Evolutionary conservation across 2,329 filamentous ascomycete species (phyloP).

Genomic region (Sporothrix mexicana): DNA sequence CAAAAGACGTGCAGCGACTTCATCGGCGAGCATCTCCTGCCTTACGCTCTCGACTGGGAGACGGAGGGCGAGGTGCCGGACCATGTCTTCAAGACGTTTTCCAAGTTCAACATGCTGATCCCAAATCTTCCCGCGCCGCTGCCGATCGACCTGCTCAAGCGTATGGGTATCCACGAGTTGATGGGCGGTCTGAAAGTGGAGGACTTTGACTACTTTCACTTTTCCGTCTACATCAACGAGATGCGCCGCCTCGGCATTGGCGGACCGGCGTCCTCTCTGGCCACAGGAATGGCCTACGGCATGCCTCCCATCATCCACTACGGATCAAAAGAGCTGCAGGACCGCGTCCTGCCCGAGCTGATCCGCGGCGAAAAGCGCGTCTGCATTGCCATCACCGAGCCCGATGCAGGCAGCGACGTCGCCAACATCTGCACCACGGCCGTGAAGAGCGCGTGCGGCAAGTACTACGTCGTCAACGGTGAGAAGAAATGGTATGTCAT

Average conservation of each 20-base stretch:
- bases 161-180: conserved; percentile 1
- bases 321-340: background rate
- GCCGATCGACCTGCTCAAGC: background rate
- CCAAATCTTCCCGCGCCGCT: background rate
- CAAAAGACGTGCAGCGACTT: conserved; percentile 1
- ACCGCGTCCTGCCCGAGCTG: background rate
- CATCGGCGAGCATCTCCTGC: conserved; percentile 2
- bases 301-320: background rate
- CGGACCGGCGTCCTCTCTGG: background rate
- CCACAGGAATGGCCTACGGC: background rate
- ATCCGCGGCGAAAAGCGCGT: background rate
- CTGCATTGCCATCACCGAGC: conserved; percentile 2
- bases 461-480: background rate
- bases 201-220: conserved; percentile 12
- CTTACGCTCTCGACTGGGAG: background rate
- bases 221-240: conserved; percentile 12
- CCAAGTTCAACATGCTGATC: conserved; percentile 5
- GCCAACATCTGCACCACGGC: background rate
- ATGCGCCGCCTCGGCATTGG: background rate
- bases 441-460: background rate
- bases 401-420: background rate
- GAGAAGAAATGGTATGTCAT: conserved; percentile 2
- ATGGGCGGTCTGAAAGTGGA: background rate
- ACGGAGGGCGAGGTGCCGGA: background rate
- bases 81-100: conserved; percentile 7